Base-by-base conservation (phyloP, 1,284 basidiomycete genomes). In the Sanghuangporus sanghuang region DNA sequence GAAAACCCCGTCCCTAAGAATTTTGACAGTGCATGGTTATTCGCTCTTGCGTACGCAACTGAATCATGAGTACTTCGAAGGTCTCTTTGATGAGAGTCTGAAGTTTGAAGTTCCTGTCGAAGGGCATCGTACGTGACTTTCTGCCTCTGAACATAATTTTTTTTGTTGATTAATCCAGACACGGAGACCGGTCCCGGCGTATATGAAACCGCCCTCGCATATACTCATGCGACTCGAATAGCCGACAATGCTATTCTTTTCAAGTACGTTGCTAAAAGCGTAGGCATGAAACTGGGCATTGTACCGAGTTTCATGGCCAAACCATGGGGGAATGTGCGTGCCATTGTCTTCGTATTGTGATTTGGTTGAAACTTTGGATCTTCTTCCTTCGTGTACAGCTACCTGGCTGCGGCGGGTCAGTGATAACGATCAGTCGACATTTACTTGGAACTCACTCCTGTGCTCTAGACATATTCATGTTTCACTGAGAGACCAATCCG, bases 271-370 rank as follows among this genome's bases (percentile, higher is more conserved):
- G 92, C 93, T 6, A 98, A 98, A 79, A 95, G 92, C 67, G 76
- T 96, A 2, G 96, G 96, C 0, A 93, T 97, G 83, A 87, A 90
- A 73, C 81, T 91, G 68, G 92, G 90, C 7, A 83, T 99, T 61
- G 83, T 93, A 55, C 96, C 96, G 0, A 96, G 93, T 64, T 99
- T 99, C 75, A 98, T 99, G 96, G 96, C 96, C 0, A 98, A 98
- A 71, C 96, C 96, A 23, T 96, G 91, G 89, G 89, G 86, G 57
- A 87, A 93, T 71, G 93, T 95, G 71, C 72, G 89, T 78, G 35
- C 44, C 53, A 7, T 54, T 36, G 6, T 9, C 1, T 32, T 27
- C 21, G 16, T 14, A 52, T 27, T 39, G 14, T 6, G 32, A 18
- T n/a, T n/a, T 54, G 57, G 27, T 38, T 59, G 4, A 18, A 6